phyloP scores from a whole-genome alignment of 2,329 filamentous ascomycete genomes.

The Fusarium fracticaudum region DNA sequence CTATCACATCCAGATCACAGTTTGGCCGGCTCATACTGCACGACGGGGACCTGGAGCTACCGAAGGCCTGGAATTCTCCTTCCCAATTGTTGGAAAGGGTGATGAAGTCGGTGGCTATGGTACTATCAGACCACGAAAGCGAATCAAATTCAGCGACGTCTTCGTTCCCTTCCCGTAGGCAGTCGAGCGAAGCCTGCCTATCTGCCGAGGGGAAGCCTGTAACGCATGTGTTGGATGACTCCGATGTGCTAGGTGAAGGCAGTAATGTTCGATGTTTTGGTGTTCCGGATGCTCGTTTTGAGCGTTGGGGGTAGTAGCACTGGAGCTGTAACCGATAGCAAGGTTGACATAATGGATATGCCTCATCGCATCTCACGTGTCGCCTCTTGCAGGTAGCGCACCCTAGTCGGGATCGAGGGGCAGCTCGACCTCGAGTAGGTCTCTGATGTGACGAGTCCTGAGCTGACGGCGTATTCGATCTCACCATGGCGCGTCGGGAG shows the following conservation, averaged over 20 bases:
- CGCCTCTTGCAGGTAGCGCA: neutral
- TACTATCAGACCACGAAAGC: neutral
- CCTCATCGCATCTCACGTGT: constrained; percentile 2
- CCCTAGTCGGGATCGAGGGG: neutral
- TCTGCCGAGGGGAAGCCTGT: too few species aligned
- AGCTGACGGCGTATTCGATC: neutral
- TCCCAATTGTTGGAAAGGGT: neutral
- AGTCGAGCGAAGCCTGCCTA: too few species aligned
- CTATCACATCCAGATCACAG: fast-evolving
- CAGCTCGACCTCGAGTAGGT: neutral
- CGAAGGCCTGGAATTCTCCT: neutral
- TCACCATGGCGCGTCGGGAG: neutral
- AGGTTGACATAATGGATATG: neutral
- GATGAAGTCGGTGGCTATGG: neutral
- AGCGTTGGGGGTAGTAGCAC: neutral
- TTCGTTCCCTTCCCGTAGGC: neutral
- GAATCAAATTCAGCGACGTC: neutral
- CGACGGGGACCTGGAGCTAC: neutral
- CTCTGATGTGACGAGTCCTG: neutral
- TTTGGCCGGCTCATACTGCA: neutral
- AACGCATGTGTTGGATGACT: too few species aligned
- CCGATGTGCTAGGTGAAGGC: neutral
- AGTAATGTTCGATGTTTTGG: neutral
- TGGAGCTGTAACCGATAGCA: neutral
- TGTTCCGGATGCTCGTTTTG: fast-evolving